Percentiles rank a stretch among this genome's conserved stretches.
Conservation (phyloP, 768 basidiomycete genomes). For the Lactifluus piperatus region DNA sequence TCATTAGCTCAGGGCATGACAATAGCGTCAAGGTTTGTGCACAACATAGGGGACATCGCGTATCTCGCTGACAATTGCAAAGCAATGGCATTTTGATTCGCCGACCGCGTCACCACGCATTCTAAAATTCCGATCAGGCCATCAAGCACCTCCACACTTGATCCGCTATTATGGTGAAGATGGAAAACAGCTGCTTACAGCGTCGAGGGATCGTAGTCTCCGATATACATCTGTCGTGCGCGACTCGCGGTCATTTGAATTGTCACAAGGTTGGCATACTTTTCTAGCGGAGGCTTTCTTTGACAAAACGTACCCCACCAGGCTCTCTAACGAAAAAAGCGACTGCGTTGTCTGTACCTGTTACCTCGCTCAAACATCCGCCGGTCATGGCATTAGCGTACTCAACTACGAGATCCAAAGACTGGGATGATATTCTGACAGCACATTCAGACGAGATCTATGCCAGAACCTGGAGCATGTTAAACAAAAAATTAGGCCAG, state of each 20-base stretch:
- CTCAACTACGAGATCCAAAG: constrained; percentile 75
- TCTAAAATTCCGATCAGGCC: constrained; percentile 88
- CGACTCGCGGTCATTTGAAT: constrained; percentile 89
- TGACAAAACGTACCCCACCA: constrained; percentile 25
- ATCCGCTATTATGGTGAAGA: constrained; percentile 97
- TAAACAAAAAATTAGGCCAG: constrained; percentile 74
- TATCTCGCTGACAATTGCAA: neutral
- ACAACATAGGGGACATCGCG: neutral
- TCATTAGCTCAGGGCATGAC: constrained; percentile 87
- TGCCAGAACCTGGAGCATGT: constrained; percentile 83
- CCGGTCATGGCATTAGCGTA: constrained; percentile 70
- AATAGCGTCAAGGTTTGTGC: constrained; percentile 83
- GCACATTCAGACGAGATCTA: constrained; percentile 75
- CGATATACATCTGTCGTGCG: constrained; percentile 89
- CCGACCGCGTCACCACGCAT: constrained; percentile 79
- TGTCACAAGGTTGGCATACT: constrained; percentile 69
- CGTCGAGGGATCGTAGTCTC: constrained; percentile 81
- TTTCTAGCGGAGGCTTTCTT: neutral
- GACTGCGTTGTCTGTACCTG: constrained; percentile 62
- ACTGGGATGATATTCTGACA: constrained; percentile 98
- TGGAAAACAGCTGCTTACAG: constrained; percentile 87
- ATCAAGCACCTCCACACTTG: constrained; percentile 82
- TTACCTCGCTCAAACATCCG: constrained; percentile 78
- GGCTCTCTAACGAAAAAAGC: constrained; percentile 83
- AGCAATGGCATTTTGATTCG: constrained; percentile 99